Base-by-base conservation (phyloP, 129 eudicot genomes). In the Oenanthe sinensis region DNA sequence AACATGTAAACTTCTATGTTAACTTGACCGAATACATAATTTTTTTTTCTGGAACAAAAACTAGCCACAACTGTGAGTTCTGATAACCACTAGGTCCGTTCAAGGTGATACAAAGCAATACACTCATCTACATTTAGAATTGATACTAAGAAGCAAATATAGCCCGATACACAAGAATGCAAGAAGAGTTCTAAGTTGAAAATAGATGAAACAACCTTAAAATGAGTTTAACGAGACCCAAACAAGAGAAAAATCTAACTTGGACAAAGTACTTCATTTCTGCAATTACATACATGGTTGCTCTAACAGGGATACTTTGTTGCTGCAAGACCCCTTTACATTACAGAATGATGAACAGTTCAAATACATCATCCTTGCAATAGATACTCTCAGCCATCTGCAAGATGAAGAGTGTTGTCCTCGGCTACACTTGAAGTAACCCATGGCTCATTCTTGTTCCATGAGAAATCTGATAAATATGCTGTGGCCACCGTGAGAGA, bases 401-500 rank as follows among this genome's bases (percentile, higher is more conserved):
- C 97, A 97, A 94, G 24, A 39, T 39, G 97, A 36, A 94, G 68
- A 9, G 92, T 83, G 58, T 91, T 94, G 88, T 91, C 96, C 71
- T 91, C 96, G 3, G 96, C 97, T 55, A 94, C 96, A 49, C 92
- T 94, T 15, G 96, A 91, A 45, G 90, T 87, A 78, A 90, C 89
- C 99, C 99, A 96, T 0, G 99, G 95, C 47, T 87, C 90, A 58
- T 90, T 90, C 78, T 96, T 90, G 91, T 92, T 92, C 99, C 99
- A 95, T 24, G 97, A 92, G 83, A 95, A 95, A 75, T 95, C 99
- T 22, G 99, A 95, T 81, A 95, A 90, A 71, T 90, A 92, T 26
- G 93, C 99, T 92, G 84, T 96, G 99, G 67, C 99, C 99, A 68
- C 97, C 99, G 67, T 96, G 99, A 75, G 99, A 96, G 80, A 96